These are phyloP conservation scores for Patellaria atrata DNA, from an alignment of 495 filamentous ascomycete species.

Conservation along the genomic window DNA sequence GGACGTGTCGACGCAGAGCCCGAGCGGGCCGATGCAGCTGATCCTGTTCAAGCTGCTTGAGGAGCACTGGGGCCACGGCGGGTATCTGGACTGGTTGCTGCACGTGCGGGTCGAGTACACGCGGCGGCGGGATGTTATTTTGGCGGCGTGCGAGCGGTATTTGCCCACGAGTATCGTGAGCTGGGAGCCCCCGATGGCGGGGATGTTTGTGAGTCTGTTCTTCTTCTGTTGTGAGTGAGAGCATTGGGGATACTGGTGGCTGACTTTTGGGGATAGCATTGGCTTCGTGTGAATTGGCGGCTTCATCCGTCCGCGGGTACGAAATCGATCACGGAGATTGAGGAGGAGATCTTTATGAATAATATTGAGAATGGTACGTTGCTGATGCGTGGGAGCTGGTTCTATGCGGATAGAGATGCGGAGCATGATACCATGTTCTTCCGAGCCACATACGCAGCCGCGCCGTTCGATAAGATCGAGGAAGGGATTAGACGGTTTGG, in stretches of 20 bases:
- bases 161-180: conserved; percentile 64
- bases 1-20: conserved; percentile 70
- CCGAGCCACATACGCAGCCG: conserved; percentile 77
- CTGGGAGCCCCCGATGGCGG: conserved; percentile 75
- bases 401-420: conserved; percentile 46
- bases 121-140: conserved; percentile 53
- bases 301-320: conserved; percentile 50
- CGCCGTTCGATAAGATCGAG: conserved; percentile 55
- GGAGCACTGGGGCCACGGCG: conserved; percentile 86
- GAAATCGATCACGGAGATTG: conserved; percentile 53
- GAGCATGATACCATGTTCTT: conserved; percentile 57
- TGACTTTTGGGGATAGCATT: no score
- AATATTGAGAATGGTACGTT: conserved; percentile 59
- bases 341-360: conserved; percentile 69
- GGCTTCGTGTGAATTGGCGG: conserved; percentile 64
- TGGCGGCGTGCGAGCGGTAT: conserved; percentile 70
- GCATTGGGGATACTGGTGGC: neutral
- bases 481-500: conserved; percentile 70
- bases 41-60: conserved; percentile 81
- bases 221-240: neutral
- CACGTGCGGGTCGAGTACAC: conserved; percentile 75
- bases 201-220: conserved; percentile 78
- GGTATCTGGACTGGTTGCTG: conserved; percentile 83
- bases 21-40: conserved; percentile 69
- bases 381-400: conserved; percentile 75